These are phyloP conservation scores for Solanum hybrid DNA, from an alignment of 305 asterid species.

Conservation along the genomic window DNA sequence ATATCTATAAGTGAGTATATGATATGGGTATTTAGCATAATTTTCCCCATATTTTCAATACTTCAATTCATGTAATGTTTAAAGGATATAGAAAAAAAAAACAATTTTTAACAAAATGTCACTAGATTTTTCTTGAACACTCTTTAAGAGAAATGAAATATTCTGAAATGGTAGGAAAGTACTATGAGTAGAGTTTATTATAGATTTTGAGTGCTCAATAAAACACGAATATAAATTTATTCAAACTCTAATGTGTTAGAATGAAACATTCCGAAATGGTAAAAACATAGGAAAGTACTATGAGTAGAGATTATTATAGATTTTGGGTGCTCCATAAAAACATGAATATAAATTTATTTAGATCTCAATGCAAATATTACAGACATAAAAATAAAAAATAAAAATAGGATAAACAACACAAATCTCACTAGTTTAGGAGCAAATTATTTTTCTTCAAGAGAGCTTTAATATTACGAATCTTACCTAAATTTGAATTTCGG, in stretches of 20 bases:
- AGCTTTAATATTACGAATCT: too few species aligned
- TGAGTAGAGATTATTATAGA: background rate
- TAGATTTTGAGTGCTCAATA: background rate
- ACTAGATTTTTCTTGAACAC: too few species aligned
- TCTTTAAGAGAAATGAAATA: background rate
- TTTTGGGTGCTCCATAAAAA: background rate
- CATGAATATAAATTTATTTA: too few species aligned
- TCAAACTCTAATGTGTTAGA: accelerated
- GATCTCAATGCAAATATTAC: too few species aligned
- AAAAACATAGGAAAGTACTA: background rate
- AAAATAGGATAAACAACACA: too few species aligned
- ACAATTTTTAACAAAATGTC: background rate
- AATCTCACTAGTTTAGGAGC: background rate
- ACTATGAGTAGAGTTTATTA: background rate
- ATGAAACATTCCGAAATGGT: background rate
- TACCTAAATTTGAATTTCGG: too few species aligned
- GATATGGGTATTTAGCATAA: too few species aligned
- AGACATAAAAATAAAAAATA: too few species aligned
- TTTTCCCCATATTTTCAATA: too few species aligned
- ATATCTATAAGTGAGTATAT: background rate
- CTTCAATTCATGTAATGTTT: background rate
- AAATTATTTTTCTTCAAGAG: too few species aligned
- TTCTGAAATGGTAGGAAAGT: background rate
- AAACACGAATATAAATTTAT: too few species aligned
- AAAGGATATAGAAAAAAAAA: too few species aligned